A percentile compares a stretch with the other conserved stretches of the same genome.
These are phyloP conservation scores for Toxoplasma gondii DNA, from an alignment of 169 alveolate genomes.

Conservation along the genomic window DNA sequence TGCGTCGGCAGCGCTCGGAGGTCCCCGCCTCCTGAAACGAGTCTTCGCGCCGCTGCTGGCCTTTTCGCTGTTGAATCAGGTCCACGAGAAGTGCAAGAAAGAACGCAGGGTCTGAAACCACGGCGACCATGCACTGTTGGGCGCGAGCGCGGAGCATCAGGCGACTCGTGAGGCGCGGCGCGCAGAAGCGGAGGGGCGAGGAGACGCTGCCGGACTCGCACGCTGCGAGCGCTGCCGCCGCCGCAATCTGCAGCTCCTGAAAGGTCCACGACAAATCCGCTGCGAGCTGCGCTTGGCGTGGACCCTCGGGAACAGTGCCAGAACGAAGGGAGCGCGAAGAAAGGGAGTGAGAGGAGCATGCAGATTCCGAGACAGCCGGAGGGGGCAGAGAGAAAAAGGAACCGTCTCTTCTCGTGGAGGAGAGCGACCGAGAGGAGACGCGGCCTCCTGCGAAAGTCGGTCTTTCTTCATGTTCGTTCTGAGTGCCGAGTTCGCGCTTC, in stretches of 20 bases:
- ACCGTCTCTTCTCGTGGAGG: not conserved
- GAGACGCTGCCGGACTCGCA: not conserved
- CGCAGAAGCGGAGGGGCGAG: not conserved
- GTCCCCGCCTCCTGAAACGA: not conserved
- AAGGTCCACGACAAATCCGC: slow-evolving; percentile 4
- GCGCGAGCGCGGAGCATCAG: slow-evolving; percentile 13
- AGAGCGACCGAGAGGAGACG: no score
- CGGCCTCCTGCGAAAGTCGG: no score
- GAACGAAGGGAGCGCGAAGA: not conserved
- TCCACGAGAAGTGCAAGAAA: not conserved
- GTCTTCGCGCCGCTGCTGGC: not conserved
- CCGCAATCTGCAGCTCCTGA: slow-evolving; percentile 12
- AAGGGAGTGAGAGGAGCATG: not conserved
- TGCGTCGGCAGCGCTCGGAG: not conserved
- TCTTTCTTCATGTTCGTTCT: not conserved
- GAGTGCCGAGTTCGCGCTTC: not conserved
- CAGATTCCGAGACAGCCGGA: not conserved
- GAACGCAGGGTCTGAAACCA: not conserved
- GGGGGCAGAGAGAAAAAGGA: not conserved
- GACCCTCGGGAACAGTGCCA: not conserved
- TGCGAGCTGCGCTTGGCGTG: not conserved
- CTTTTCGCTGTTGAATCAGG: not conserved
- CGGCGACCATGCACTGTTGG: slow-evolving; percentile 2
- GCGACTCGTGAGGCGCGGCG: not conserved
- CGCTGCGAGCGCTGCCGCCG: not conserved